phyloP scores from a whole-genome alignment of 2,329 filamentous ascomycete species.

The Bipolaris victoriae region DNA sequence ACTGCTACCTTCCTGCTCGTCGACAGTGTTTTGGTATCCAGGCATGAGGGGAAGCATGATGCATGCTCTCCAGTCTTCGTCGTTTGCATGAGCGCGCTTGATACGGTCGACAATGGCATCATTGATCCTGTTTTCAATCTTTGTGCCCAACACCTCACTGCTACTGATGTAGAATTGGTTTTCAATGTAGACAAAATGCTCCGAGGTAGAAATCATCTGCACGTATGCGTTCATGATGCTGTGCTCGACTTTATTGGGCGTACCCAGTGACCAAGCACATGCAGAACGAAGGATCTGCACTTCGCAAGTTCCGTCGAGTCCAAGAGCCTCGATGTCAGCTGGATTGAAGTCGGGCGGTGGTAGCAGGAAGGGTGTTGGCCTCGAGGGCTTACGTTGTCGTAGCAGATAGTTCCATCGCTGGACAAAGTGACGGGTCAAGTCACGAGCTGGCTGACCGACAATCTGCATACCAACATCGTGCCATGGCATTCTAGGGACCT shows the following conservation, averaged over 20 bases:
- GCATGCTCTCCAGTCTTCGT: constrained; percentile 87
- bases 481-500: constrained; percentile 95
- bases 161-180: constrained; percentile 99
- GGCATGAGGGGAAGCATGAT: constrained; percentile 95
- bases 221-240: constrained; percentile 97
- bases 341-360: constrained; percentile 90
- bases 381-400: constrained; percentile 87
- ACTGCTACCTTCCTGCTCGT: constrained; percentile 91
- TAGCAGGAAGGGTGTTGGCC: constrained; percentile 90
- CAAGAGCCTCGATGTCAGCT: constrained; percentile 84
- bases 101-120: constrained; percentile 94
- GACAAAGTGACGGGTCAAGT: constrained; percentile 93
- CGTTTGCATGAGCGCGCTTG: constrained; percentile 79
- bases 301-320: constrained; percentile 91
- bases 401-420: constrained; percentile 98
- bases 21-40: constrained; percentile 97
- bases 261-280: constrained; percentile 88
- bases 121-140: constrained; percentile 90
- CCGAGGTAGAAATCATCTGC: constrained; percentile 91
- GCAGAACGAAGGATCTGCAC: constrained; percentile 94
- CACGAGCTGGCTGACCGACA: constrained; percentile 91
- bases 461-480: constrained; percentile 98
- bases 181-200: constrained; percentile 98
- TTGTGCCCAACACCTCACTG: constrained; percentile 83
- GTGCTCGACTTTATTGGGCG: constrained; percentile 80